These are phyloP conservation scores for Phytophthora ohioensis DNA, from an alignment of 352 stramenopile genomes.

Conservation along the genomic window DNA sequence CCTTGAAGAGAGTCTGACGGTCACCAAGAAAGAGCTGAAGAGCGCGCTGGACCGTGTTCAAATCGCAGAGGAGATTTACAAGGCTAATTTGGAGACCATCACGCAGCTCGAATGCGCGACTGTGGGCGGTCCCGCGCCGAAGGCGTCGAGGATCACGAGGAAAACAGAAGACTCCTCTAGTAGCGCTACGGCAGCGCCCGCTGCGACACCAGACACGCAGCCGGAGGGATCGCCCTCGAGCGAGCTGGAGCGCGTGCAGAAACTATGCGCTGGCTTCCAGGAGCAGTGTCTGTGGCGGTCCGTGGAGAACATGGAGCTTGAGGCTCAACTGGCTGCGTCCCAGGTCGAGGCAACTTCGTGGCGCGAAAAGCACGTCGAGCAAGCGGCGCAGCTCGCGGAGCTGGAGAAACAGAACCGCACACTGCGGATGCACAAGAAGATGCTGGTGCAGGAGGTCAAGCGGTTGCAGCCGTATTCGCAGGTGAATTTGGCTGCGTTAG, in stretches of 20 bases:
- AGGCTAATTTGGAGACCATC: slow-evolving; percentile 73
- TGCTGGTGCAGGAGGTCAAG: slow-evolving; percentile 80
- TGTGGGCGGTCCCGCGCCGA: background rate
- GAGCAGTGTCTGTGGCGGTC: slow-evolving; percentile 83
- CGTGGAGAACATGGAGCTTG: slow-evolving; percentile 70
- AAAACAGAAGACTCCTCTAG: background rate
- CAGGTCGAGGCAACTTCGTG: slow-evolving; percentile 39
- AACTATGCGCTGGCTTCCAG: slow-evolving; percentile 72
- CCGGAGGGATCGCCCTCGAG: slow-evolving; percentile 32
- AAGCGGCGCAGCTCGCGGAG: slow-evolving; percentile 28
- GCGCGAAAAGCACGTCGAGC: slow-evolving; percentile 37
- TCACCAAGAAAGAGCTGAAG: slow-evolving; percentile 50
- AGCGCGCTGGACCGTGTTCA: slow-evolving; percentile 47
- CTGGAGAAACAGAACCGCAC: slow-evolving; percentile 47
- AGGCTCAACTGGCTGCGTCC: slow-evolving; percentile 48
- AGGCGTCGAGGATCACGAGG: slow-evolving; percentile 1
- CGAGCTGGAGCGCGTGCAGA: slow-evolving; percentile 52
- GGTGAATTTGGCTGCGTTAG: slow-evolving; percentile 65
- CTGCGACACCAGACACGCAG: slow-evolving; percentile 14
- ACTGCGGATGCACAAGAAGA: slow-evolving; percentile 60
- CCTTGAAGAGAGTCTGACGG: slow-evolving; percentile 46
- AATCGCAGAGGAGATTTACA: slow-evolving; percentile 69
- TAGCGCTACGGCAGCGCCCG: background rate
- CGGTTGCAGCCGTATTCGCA: slow-evolving; percentile 70
- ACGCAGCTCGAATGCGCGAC: slow-evolving; percentile 50